Evolutionary conservation across 257 asterid species (phyloP).

Genomic region (Solanum virginianum): DNA sequence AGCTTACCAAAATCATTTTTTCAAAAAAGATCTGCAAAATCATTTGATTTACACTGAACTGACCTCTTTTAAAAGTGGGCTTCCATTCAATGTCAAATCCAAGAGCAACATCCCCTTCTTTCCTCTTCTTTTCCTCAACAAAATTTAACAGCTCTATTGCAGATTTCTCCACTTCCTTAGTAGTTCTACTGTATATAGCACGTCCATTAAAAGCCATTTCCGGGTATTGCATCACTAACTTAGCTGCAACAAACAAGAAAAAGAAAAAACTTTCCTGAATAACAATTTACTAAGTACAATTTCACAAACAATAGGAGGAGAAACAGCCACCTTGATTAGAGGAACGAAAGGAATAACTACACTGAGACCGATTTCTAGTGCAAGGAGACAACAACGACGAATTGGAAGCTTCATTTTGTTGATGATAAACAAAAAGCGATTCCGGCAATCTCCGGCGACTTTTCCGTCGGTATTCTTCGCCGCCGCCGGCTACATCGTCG

Average conservation of each 20-base stretch:
- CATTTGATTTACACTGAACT: neutral
- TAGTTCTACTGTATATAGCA: constrained; percentile 56
- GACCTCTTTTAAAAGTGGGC: constrained; percentile 75
- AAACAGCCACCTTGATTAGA: neutral
- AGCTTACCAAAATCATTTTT: no score
- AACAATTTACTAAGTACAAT: neutral
- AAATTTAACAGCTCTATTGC: constrained; percentile 62
- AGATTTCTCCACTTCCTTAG: constrained; percentile 68
- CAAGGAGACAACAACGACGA: constrained; percentile 22
- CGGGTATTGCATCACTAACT: constrained; percentile 10
- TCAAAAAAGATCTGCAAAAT: neutral
- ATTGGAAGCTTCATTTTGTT: constrained; percentile 7
- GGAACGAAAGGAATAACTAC: neutral
- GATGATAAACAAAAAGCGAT: constrained; percentile 41
- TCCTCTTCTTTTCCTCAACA: constrained; percentile 47
- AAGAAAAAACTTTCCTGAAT: constrained; percentile 8
- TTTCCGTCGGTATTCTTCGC: constrained; percentile 8
- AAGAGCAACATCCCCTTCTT: constrained; percentile 45
- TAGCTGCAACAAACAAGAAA: neutral
- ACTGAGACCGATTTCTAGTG: constrained; percentile 11
- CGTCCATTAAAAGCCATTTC: constrained; percentile 57
- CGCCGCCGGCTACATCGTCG: neutral
- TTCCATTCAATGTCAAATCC: constrained; percentile 97
- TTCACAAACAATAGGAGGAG: neutral
- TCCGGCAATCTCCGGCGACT: constrained; percentile 64